These are phyloP conservation scores for Canariomyces notabilis DNA, from an alignment of 2,329 filamentous ascomycete genomes.

Conservation along the genomic window DNA sequence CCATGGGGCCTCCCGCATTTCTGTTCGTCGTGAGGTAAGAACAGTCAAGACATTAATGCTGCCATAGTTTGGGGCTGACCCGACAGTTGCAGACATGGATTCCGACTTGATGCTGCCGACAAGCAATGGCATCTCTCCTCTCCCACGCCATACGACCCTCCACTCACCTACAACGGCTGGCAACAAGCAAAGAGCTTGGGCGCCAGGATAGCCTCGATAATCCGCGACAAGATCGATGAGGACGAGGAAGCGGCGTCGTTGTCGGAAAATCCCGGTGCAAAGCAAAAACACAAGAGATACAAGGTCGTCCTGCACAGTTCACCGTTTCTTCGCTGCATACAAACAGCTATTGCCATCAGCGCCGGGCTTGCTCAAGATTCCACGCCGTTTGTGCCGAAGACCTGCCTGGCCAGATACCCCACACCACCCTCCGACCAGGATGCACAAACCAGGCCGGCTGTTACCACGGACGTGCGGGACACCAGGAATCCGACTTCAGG, in stretches of 20 bases:
- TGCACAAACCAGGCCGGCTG: conserved; percentile 18
- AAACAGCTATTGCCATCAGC: conserved; percentile 84
- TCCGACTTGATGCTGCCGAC: conserved; percentile 89
- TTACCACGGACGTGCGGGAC: conserved; percentile 10
- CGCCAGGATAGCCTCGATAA: conserved; percentile 72
- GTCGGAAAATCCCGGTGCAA: conserved; percentile 15
- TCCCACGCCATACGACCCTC: conserved; percentile 90
- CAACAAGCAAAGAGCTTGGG: conserved; percentile 79
- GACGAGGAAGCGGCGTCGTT: conserved; percentile 35
- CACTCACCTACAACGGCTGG: conserved; percentile 92
- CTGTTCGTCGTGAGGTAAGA: conserved; percentile 41
- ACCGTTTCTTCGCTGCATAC: conserved; percentile 88
- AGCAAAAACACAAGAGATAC: conserved; percentile 50
- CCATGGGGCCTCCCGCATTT: conserved; percentile 40
- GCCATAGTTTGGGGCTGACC: conserved; percentile 1
- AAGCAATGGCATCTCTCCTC: conserved; percentile 92
- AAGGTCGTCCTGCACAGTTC: conserved; percentile 85
- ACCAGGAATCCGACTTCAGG: background rate
- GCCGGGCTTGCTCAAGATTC: conserved; percentile 71
- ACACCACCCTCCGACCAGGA: conserved; percentile 28
- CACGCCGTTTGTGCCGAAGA: conserved; percentile 23
- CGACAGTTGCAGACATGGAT: conserved; percentile 63
- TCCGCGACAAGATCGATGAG: conserved; percentile 48
- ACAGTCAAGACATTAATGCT: background rate
- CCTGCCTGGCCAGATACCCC: conserved; percentile 15